Percentiles rank a stretch among this genome's conserved stretches.
These are phyloP conservation scores for Aspergillus amoenus DNA, from an alignment of 2,329 filamentous ascomycete genomes.

Conservation along the genomic window DNA sequence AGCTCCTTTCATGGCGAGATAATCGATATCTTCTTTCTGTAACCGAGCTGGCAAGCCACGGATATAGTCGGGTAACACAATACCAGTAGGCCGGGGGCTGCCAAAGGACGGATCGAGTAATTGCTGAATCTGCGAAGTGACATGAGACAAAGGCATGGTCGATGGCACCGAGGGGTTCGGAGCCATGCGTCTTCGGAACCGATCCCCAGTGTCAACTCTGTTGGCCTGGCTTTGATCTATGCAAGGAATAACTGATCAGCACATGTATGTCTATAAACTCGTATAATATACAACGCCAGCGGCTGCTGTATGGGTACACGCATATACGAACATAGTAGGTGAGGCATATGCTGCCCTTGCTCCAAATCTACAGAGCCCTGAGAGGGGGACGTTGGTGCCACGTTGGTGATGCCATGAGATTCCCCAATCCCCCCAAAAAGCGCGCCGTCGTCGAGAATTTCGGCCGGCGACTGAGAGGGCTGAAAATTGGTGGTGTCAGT, in stretches of 20 bases:
- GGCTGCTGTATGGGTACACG: neutral
- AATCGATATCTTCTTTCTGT: constrained; percentile 76
- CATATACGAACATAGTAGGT: constrained; percentile 59
- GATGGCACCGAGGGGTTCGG: constrained; percentile 42
- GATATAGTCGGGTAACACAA: constrained; percentile 66
- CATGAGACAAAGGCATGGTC: constrained; percentile 36
- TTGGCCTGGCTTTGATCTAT: constrained; percentile 33
- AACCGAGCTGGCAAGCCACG: constrained; percentile 76
- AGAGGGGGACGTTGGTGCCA: constrained; percentile 42
- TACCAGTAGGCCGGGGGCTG: constrained; percentile 48
- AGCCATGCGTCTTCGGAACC: constrained; percentile 46
- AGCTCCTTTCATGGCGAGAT: constrained; percentile 80
- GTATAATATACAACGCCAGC: neutral
- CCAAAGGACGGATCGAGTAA: constrained; percentile 45
- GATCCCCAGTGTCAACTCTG: constrained; percentile 50
- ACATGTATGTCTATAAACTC: neutral
- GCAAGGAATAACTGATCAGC: constrained; percentile 11
- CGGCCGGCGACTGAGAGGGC: constrained; percentile 33
- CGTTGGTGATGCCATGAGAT: constrained; percentile 31
- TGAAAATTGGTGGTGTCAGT: constrained; percentile 33
- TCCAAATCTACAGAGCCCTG: constrained; percentile 49
- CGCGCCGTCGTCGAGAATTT: constrained; percentile 35
- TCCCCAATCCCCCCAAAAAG: constrained; percentile 29
- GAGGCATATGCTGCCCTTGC: constrained; percentile 59
- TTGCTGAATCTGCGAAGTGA: constrained; percentile 38